These are phyloP conservation scores for Hirschioporus abietinus DNA, from an alignment of 768 basidiomycete species.

Conservation along the genomic window DNA sequence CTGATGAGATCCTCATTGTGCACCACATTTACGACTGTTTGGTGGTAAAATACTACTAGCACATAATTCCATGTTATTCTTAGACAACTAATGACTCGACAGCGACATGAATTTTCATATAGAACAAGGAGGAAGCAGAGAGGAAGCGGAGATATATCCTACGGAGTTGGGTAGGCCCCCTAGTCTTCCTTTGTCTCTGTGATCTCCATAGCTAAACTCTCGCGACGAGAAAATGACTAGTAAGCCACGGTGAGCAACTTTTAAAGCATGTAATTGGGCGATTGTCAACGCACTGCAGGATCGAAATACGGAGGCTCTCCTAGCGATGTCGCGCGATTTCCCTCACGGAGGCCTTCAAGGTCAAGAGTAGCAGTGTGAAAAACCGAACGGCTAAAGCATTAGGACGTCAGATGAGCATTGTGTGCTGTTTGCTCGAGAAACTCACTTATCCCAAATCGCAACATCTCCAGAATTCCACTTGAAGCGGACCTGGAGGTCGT, in stretches of 20 bases:
- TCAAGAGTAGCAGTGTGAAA: constrained; percentile 35
- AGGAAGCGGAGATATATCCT: neutral
- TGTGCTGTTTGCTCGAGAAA: neutral
- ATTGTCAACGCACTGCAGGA: constrained; percentile 13
- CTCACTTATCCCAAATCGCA: constrained; percentile 55
- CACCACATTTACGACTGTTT: too few relatives aligned
- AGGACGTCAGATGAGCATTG: neutral
- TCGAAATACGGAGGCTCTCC: constrained; percentile 52
- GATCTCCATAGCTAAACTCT: neutral
- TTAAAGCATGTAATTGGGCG: neutral
- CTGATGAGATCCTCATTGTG: too few relatives aligned
- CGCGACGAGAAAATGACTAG: neutral
- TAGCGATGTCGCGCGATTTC: constrained; percentile 22
- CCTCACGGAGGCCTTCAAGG: neutral
- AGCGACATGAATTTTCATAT: neutral
- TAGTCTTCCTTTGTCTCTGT: neutral
- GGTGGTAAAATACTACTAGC: too few relatives aligned
- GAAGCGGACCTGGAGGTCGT: constrained; percentile 53
- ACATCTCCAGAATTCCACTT: constrained; percentile 47
- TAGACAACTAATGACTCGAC: neutral
- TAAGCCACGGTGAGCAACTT: neutral
- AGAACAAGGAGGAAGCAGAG: neutral
- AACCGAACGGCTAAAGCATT: constrained; percentile 27
- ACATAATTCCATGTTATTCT: neutral
- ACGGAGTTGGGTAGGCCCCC: neutral